Percentiles rank a stretch among this genome's conserved stretches.
phyloP scores from a whole-genome alignment of 441 rosid genomes.

The Pelargonium citronellum region DNA sequence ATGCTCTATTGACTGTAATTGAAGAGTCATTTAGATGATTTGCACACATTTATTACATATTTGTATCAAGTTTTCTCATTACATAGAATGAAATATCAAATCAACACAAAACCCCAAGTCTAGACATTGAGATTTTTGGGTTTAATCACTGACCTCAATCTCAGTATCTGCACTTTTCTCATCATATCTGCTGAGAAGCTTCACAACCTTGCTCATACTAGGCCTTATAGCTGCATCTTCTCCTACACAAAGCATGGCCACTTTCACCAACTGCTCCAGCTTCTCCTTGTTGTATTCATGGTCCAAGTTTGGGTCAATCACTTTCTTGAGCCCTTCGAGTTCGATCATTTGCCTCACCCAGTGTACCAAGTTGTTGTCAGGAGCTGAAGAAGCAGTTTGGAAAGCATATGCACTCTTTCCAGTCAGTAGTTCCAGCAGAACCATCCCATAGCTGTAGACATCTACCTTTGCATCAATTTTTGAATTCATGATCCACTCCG shows the following conservation, averaged over 20 bases:
- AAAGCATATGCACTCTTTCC: conserved; percentile 16
- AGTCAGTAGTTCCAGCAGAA: conserved; percentile 25
- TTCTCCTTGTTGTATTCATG: conserved; percentile 11
- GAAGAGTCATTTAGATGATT: no score
- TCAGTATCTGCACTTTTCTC: conserved; percentile 11
- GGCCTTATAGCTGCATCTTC: conserved; percentile 23
- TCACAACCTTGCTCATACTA: conserved; percentile 25
- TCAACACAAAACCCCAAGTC: not conserved
- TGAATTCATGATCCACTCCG: conserved; percentile 25
- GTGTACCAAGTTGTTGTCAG: conserved; percentile 10
- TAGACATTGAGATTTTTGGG: not conserved
- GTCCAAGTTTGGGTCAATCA: conserved; percentile 22
- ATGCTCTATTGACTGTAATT: no score
- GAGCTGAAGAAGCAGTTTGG: conserved; percentile 1
- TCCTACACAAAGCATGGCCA: conserved; percentile 21
- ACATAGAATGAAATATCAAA: no score
- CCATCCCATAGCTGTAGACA: conserved; percentile 27
- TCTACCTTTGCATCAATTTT: conserved; percentile 26
- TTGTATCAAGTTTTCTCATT: no score
- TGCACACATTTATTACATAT: no score
- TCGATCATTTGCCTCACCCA: conserved; percentile 17
- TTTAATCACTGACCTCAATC: not conserved
- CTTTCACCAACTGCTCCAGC: conserved; percentile 21
- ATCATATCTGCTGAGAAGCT: conserved; percentile 16
- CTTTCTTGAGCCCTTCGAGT: conserved; percentile 2